These are phyloP conservation scores for Dacryopinax spathularia DNA, from an alignment of 768 basidiomycete genomes.

Conservation along the genomic window DNA sequence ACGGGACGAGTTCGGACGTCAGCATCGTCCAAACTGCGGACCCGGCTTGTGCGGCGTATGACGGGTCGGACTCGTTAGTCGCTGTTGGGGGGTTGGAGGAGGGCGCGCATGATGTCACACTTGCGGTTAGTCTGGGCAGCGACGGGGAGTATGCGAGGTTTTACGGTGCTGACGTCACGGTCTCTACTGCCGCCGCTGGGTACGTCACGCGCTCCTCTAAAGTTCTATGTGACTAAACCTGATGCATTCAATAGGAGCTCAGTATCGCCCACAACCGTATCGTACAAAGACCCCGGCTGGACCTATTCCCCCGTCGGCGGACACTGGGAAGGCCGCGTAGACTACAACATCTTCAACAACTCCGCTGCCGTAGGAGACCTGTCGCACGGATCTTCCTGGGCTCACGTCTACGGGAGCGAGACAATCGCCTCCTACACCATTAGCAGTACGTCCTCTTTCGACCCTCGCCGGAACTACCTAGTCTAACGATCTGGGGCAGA, in stretches of 20 bases:
- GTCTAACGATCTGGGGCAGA: background rate
- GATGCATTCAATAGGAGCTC: background rate
- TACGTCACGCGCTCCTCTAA: too few species aligned
- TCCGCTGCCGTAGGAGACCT: background rate
- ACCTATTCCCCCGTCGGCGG: background rate
- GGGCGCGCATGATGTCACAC: background rate
- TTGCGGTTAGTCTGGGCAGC: background rate
- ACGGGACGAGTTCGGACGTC: background rate
- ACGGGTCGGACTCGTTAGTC: background rate
- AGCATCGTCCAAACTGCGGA: background rate
- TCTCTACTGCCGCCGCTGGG: background rate
- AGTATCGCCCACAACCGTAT: background rate
- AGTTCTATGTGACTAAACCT: too few species aligned
- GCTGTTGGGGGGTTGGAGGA: background rate
- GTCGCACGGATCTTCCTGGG: background rate
- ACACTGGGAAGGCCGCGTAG: background rate
- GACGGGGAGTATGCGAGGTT: background rate
- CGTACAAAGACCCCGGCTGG: background rate
- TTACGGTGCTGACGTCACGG: background rate
- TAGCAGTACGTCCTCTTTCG: background rate
- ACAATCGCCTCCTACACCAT: background rate
- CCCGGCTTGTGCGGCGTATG: background rate
- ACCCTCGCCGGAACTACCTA: background rate
- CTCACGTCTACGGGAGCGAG: background rate
- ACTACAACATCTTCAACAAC: background rate